Evolutionary conservation across 2,329 filamentous ascomycete species (phyloP).

Genomic region (Arthrobotrys sinensis): DNA sequence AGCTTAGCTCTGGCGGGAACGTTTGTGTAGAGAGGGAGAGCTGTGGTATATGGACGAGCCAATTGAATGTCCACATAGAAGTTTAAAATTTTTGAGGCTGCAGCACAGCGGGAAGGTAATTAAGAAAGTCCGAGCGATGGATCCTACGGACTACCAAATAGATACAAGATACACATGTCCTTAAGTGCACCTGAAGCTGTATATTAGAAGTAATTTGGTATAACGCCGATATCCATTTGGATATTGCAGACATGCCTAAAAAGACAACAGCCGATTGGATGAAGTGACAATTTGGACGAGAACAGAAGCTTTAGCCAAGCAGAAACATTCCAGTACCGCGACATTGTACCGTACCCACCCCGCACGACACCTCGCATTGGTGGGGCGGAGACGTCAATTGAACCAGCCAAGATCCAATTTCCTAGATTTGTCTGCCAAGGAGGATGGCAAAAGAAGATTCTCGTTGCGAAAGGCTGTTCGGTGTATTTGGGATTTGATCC

Average conservation of each 20-base stretch:
- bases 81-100: not conserved
- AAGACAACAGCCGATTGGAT: slow-evolving; percentile 23
- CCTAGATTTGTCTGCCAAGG: not conserved
- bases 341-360: not conserved
- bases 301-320: slow-evolving; percentile 33
- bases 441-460: slow-evolving; percentile 25
- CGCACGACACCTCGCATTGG: slow-evolving; percentile 18
- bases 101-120: not conserved
- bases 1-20: slow-evolving; percentile 41
- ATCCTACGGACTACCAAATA: not conserved
- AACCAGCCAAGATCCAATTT: slow-evolving; percentile 41
- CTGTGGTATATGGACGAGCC: not conserved
- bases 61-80: too few relatives aligned
- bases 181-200: slow-evolving; percentile 5
- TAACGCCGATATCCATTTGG: slow-evolving; percentile 5
- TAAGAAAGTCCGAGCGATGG: slow-evolving; percentile 18
- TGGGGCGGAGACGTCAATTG: slow-evolving; percentile 11
- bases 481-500: slow-evolving; percentile 20
- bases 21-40: slow-evolving; percentile 19
- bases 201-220: slow-evolving; percentile 5
- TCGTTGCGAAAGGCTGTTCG: slow-evolving; percentile 7
- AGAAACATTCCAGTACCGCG: slow-evolving; percentile 17
- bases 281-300: slow-evolving; percentile 13
- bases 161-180: not conserved
- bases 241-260: slow-evolving; percentile 14